A percentile compares a stretch with the other conserved stretches of the same genome.
These are phyloP conservation scores for Kuraishia ogatae DNA, from an alignment of 805 yeast genomes.

Conservation along the genomic window DNA sequence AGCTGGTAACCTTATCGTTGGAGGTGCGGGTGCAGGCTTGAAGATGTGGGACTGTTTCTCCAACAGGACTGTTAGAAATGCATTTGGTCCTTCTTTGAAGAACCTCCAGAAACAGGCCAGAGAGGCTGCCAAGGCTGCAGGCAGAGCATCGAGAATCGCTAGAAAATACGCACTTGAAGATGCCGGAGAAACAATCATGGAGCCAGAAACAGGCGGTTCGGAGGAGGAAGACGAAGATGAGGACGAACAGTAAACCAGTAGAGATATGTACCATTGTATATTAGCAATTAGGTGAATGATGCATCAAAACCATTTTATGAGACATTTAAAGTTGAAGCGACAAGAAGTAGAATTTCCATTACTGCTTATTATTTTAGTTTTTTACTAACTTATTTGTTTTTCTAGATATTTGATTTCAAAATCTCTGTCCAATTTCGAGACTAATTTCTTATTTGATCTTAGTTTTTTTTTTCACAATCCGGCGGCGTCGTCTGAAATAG, in stretches of 20 bases:
- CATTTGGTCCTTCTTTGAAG: conserved; percentile 53
- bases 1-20: conserved; percentile 75
- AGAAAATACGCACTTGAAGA: conserved; percentile 51
- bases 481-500: no score
- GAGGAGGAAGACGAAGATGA: conserved; percentile 45
- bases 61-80: conserved; percentile 66
- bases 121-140: conserved; percentile 42
- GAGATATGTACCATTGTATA: conserved; percentile 26
- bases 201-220: conserved; percentile 57
- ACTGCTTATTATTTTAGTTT: no score
- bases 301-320: background rate
- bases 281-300: conserved; percentile 10
- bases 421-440: no score
- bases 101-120: conserved; percentile 48
- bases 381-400: no score
- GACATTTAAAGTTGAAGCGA: no score
- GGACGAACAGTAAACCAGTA: conserved; percentile 28
- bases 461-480: no score
- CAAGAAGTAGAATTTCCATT: no score
- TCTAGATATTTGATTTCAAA: no score
- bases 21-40: conserved; percentile 74
- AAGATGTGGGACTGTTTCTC: conserved; percentile 91
- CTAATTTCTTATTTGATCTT: no score
- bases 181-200: conserved; percentile 45
- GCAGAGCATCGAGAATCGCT: conserved; percentile 65